Evolutionary conservation across 352 stramenopile species (phyloP).

Genomic region (Phytopythium oedochilum): DNA sequence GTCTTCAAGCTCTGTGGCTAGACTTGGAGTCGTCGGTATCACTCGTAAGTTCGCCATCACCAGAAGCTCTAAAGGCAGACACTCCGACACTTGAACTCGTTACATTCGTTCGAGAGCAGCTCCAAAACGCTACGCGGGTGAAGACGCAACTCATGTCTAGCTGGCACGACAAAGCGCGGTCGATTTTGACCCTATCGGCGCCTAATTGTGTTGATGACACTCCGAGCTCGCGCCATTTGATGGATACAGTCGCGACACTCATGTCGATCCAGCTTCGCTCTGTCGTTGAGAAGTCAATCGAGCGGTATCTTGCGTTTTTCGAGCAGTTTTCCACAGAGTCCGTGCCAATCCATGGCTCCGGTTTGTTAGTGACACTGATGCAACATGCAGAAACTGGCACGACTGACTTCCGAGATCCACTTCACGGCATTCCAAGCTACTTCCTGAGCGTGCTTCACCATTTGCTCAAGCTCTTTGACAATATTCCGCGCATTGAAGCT

Average conservation of each 20-base stretch:
- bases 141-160: constrained; percentile 45
- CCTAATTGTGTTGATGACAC: background rate
- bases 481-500: constrained; percentile 51
- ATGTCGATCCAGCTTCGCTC: constrained; percentile 75
- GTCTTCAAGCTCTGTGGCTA: constrained; percentile 57
- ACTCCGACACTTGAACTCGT: constrained; percentile 34
- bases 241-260: constrained; percentile 53
- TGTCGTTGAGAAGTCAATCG: constrained; percentile 60
- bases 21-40: constrained; percentile 39
- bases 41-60: constrained; percentile 42
- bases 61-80: constrained; percentile 15
- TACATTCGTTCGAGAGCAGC: constrained; percentile 47
- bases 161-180: constrained; percentile 48
- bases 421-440: constrained; percentile 50
- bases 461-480: constrained; percentile 58
- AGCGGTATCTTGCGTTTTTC: constrained; percentile 64
- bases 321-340: constrained; percentile 30
- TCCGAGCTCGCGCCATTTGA: constrained; percentile 36
- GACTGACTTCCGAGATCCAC: constrained; percentile 30
- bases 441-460: constrained; percentile 69
- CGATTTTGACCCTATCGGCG: constrained; percentile 17
- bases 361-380: constrained; percentile 4
- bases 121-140: constrained; percentile 36
- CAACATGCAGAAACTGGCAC: background rate
- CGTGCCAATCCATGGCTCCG: background rate